Evolutionary conservation across 176 grass and related monocot genomes (phyloP), one percentile per base, ranked within the genome.

Genomic region (Elymus sibiricus): DNA sequence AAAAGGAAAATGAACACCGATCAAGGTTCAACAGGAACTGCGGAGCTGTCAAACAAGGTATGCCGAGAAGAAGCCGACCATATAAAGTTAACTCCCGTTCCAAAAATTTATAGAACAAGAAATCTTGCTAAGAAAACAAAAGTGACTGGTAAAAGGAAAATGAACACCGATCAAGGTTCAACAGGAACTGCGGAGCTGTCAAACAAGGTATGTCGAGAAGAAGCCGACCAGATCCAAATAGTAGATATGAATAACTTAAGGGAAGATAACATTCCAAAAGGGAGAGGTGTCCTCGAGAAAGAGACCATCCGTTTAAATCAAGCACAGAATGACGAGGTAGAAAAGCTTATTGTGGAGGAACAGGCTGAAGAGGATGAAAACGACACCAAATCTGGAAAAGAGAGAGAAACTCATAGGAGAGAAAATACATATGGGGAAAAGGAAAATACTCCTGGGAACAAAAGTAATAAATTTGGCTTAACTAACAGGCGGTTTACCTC

Each of bases 71-170:
- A 86, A 86, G 44, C 10, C 25, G 21, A 72, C 25, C 13, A 69
- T 19, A 49, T 43, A 43, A 43, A 43, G 42, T 43, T 43, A 43
- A 43, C 11, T 43, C 42, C 42, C 11, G 42, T 43, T 43, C 42
- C 42, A 43, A 43, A 43, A 43, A 43, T 43, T 43, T 43, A 43
- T 12, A 69, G 44, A 74, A 28, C 35, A n/a, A 25, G 25, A 70
- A n/a, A 89, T 86, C 42, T 68, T 82, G 22, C 51, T 71, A 87
- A 79, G 70, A 84, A 87, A 84, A n/a, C 64, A 24, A 35, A 68
- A 73, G 42, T 37, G 78, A 65, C 17, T 22, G 72, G 14, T 4
- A 82, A 83, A 58, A 53, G 35, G 46, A 79, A 70, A 85, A 69
- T 6, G 31, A 26, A 10, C 4, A 53, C 16, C 67, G 66, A 72